Percentiles rank a stretch among this genome's conserved stretches.
These are phyloP conservation scores for Sphaerobolus stellatus DNA, from an alignment of 1,284 basidiomycete genomes.

Conservation along the genomic window DNA sequence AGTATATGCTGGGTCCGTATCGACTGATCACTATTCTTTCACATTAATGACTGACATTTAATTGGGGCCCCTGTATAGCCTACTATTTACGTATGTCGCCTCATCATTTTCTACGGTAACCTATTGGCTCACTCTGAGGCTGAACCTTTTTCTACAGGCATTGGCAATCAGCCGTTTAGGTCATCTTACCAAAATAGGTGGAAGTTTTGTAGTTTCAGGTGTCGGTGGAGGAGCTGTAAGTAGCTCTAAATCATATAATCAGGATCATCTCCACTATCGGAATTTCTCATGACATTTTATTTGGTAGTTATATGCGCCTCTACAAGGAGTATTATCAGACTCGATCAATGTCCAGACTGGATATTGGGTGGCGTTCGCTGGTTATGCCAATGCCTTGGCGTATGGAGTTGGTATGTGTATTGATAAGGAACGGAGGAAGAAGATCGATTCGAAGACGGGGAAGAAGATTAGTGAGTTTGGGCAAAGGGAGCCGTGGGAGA, in stretches of 20 bases:
- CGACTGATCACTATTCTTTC: background rate
- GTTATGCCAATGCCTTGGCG: slow-evolving; percentile 9
- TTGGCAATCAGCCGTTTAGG: slow-evolving; percentile 12
- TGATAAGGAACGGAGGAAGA: slow-evolving; percentile 11
- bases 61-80: background rate
- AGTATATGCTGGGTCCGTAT: slow-evolving; percentile 11
- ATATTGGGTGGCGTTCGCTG: slow-evolving; percentile 12
- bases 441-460: slow-evolving; percentile 10
- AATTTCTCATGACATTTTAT: background rate
- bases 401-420: slow-evolving; percentile 14
- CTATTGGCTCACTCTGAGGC: background rate
- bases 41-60: background rate
- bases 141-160: background rate
- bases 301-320: slow-evolving; percentile 9
- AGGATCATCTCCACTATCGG: background rate
- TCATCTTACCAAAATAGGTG: slow-evolving; percentile 10
- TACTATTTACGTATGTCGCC: background rate
- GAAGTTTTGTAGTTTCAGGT: slow-evolving; percentile 11
- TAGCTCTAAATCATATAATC: background rate
- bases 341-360: slow-evolving; percentile 6
- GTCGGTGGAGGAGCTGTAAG: slow-evolving; percentile 13
- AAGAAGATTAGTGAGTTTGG: background rate
- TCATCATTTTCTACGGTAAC: slow-evolving; percentile 5
- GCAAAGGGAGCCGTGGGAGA: background rate
- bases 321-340: slow-evolving; percentile 10